Percentiles rank a stretch among this genome's conserved stretches.
Conservation (phyloP, 331 rosid genomes). For the Phaseolus coccineus region DNA sequence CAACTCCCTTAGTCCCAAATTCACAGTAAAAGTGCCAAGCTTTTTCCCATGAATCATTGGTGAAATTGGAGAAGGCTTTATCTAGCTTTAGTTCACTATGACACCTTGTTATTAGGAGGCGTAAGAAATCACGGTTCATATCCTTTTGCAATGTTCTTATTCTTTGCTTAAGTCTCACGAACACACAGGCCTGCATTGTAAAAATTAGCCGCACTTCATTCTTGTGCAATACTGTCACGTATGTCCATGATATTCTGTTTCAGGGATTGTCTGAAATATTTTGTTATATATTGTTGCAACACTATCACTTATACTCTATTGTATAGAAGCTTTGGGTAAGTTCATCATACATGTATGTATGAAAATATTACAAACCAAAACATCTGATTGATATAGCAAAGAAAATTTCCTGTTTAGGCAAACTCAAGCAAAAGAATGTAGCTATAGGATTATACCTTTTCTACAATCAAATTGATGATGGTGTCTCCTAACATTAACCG, state of each 20-base stretch:
- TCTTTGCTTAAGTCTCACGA: constrained; percentile 61
- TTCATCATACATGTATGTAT: constrained; percentile 23
- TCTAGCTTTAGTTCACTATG: constrained; percentile 80
- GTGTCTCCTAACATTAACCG: neutral
- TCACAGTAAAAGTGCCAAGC: constrained; percentile 92
- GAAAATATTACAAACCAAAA: constrained; percentile 13
- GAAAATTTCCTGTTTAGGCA: neutral
- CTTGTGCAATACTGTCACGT: constrained; percentile 11
- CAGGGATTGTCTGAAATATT: constrained; percentile 4
- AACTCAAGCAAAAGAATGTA: constrained; percentile 6
- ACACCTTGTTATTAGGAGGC: constrained; percentile 74
- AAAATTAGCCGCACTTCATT: constrained; percentile 33
- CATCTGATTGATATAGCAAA: neutral
- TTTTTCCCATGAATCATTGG: constrained; percentile 67
- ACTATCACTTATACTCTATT: constrained; percentile 7
- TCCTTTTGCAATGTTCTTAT: constrained; percentile 58
- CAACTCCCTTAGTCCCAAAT: constrained; percentile 85
- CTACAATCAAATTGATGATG: constrained; percentile 6
- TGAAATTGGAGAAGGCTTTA: constrained; percentile 59
- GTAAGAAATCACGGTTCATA: constrained; percentile 52
- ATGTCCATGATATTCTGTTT: constrained; percentile 8
- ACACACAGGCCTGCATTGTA: constrained; percentile 72
- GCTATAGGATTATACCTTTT: neutral
- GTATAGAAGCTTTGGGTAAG: constrained; percentile 13
- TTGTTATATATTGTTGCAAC: neutral